Conservation (phyloP, 176 grass and related monocot genomes). For the Ampelocalamus luodianensis region DNA sequence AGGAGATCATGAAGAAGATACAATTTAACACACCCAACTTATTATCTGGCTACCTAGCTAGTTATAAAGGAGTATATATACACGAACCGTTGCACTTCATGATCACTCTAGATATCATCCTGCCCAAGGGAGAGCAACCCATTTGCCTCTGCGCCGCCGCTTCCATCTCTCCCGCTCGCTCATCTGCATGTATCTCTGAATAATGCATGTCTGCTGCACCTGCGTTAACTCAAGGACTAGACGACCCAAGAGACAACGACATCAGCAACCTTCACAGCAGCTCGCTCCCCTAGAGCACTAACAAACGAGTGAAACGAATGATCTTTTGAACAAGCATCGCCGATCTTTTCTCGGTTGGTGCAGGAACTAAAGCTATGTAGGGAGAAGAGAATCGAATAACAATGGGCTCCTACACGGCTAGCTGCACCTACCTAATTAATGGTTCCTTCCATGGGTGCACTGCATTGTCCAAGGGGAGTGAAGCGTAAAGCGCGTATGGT, state of each 20-base stretch:
- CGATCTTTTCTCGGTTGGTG: constrained; percentile 13
- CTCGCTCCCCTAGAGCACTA: background rate
- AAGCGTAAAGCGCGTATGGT: too few relatives aligned
- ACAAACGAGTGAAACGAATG: background rate
- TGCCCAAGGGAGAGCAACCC: constrained; percentile 38
- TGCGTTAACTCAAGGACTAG: background rate
- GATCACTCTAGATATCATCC: constrained; percentile 38
- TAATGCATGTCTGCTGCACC: background rate
- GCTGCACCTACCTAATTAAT: background rate
- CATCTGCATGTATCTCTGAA: constrained; percentile 17
- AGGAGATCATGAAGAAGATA: too few relatives aligned
- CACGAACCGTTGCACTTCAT: constrained; percentile 30
- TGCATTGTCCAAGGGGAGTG: too few relatives aligned
- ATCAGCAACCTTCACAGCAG: too few relatives aligned
- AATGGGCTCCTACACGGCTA: background rate
- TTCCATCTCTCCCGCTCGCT: constrained; percentile 41
- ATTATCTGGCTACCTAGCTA: too few relatives aligned
- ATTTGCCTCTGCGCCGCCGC: constrained; percentile 6
- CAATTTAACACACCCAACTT: too few relatives aligned
- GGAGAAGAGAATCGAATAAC: constrained; percentile 35
- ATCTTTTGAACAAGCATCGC: constrained; percentile 22
- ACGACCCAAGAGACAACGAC: too few relatives aligned
- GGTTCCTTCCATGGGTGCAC: too few relatives aligned
- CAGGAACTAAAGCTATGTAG: background rate
- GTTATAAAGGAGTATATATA: background rate